A percentile compares a stretch with the other conserved stretches of the same genome.
phyloP scores from a whole-genome alignment of 2,329 filamentous ascomycete species.

The Trichoderma lentiforme region DNA sequence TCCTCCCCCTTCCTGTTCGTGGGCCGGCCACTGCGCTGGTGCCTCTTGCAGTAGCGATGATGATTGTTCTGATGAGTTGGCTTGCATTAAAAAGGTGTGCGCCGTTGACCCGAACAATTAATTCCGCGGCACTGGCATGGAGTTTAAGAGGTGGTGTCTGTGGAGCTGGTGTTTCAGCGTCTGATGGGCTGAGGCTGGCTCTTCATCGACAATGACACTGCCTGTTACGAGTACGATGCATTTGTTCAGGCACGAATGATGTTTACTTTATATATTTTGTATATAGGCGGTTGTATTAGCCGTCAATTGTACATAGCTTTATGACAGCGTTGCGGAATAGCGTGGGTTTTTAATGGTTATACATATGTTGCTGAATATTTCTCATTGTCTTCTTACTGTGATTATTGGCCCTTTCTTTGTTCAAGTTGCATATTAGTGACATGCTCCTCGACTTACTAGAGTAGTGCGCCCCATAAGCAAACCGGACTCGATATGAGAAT shows the following conservation, averaged over 20 bases:
- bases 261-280: not conserved
- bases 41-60: constrained; percentile 6
- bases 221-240: not conserved
- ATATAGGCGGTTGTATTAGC: not conserved
- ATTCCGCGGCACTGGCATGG: not conserved
- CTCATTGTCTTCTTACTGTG: not conserved
- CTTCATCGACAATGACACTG: not conserved
- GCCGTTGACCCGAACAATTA: not conserved
- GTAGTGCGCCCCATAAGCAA: not conserved
- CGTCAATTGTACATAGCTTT: constrained; percentile 2
- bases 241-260: not conserved
- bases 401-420: not conserved
- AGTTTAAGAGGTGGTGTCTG: not conserved
- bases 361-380: not conserved
- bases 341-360: not conserved
- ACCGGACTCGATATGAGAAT: not conserved
- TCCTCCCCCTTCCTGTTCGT: not conserved
- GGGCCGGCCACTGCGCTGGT: constrained; percentile 13
- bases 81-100: constrained; percentile 6
- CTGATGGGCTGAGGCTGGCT: not conserved
- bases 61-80: constrained; percentile 14
- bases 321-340: not conserved
- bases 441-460: not conserved
- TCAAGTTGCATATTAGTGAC: no score
- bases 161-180: not conserved